Evolutionary conservation across 2,329 filamentous ascomycete species (phyloP).

Genomic region (Hypoxylon sp.): DNA sequence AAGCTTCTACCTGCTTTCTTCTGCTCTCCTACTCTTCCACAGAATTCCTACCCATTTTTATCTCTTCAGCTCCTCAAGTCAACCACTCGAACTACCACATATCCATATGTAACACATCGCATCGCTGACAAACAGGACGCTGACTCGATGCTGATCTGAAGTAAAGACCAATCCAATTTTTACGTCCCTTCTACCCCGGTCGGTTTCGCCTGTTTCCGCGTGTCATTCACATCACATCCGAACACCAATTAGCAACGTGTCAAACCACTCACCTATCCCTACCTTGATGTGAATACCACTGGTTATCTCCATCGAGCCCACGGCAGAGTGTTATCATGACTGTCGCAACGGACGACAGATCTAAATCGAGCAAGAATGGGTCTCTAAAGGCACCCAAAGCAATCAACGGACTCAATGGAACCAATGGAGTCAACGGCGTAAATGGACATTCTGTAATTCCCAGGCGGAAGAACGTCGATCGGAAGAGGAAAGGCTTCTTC

Average conservation of each 20-base stretch:
- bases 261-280: constrained; percentile 13
- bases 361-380: constrained; percentile 55
- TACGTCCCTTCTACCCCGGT: constrained; percentile 19
- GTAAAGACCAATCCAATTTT: constrained; percentile 11
- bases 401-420: constrained; percentile 46
- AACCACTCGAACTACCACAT: constrained; percentile 7
- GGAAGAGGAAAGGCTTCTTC: constrained; percentile 52
- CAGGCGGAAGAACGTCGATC: constrained; percentile 49
- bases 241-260: constrained; percentile 19
- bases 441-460: constrained; percentile 57
- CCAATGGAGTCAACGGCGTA: constrained; percentile 50
- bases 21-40: constrained; percentile 2
- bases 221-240: constrained; percentile 11
- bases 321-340: constrained; percentile 38
- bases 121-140: neutral
- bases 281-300: constrained; percentile 33
- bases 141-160: constrained; percentile 32
- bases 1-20: constrained; percentile 32
- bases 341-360: constrained; percentile 42
- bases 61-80: constrained; percentile 4
- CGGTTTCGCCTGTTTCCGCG: constrained; percentile 27
- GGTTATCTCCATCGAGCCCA: constrained; percentile 7
- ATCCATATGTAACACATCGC: constrained; percentile 7
- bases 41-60: constrained; percentile 4
- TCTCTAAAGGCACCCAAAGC: constrained; percentile 52